Evolutionary conservation across 2,329 filamentous ascomycete species (phyloP).

Genomic region (Epichloe gansuensis): DNA sequence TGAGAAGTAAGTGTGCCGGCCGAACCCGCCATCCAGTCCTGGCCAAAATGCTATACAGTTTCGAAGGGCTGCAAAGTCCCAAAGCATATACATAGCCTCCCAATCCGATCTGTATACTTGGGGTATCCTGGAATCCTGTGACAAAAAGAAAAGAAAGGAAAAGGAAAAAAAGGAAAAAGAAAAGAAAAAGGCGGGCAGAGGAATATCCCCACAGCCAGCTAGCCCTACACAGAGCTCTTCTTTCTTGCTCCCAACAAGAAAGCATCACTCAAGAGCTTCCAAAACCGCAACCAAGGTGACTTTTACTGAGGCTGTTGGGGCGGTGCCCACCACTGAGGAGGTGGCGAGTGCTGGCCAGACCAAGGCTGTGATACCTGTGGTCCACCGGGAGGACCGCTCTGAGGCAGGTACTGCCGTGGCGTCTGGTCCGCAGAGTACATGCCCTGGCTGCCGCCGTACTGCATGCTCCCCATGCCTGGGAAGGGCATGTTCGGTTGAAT

Average conservation of each 20-base stretch:
- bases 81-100: conserved; percentile 26
- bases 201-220: neutral
- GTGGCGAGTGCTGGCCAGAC: conserved; percentile 50
- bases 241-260: neutral
- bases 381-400: conserved; percentile 35
- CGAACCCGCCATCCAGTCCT: conserved; percentile 29
- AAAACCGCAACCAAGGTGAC: neutral
- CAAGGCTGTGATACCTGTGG: conserved; percentile 41
- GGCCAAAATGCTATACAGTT: conserved; percentile 22
- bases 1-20: conserved; percentile 11
- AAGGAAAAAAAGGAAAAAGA: neutral
- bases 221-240: neutral
- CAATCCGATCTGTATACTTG: conserved; percentile 22
- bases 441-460: conserved; percentile 42
- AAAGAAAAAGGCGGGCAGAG: neutral
- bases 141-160: conserved; percentile 13
- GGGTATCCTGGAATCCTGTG: conserved; percentile 23
- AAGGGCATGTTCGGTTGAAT: conserved; percentile 50
- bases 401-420: conserved; percentile 55
- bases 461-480: conserved; percentile 49
- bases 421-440: conserved; percentile 53
- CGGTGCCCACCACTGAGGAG: conserved; percentile 45
- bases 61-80: conserved; percentile 16
- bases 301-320: conserved; percentile 34
- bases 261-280: neutral